Base-by-base conservation (phyloP, 768 basidiomycete genomes). In the Amanita subjunquillea region DNA sequence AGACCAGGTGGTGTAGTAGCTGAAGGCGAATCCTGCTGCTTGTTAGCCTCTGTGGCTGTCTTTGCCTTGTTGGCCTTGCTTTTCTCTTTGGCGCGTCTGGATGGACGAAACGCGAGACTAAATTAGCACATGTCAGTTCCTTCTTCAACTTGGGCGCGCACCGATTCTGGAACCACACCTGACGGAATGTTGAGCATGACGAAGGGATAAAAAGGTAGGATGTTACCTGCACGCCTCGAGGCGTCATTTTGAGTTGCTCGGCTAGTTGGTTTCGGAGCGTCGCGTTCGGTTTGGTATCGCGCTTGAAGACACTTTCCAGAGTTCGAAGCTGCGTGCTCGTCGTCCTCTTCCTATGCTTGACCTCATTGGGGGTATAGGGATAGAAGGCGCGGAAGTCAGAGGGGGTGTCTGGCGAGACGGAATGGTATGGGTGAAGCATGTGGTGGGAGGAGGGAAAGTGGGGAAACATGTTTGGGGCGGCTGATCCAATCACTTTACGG, bases 151-250 rank as follows among this genome's bases (percentile, higher is more conserved):
- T 27, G 54, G 32, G 45, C 44, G 61, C 63, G 52, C 60, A 87
- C 84, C 88, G 75, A 65, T 92, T 92, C 69, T 92, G 89, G 66
- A 91, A 91, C 89, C 88, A 90, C 23, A 91, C 94, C 81, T 95
- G 50, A 48, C 37, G 45, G 54, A 20, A 51, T 29, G 6, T n/a
- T 27, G 42, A 53, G 51, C 23, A 37, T 25, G 7, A 25, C 23
- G 39, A 22, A 44, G 39, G 27, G 41, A 20, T 39, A 34, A 12
- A 27, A 42, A 50, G 32, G 54, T 13, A 47, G 55, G 47, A 39
- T 79, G 74, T 45, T 53, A 95, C 94, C 78, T 98, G 94, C 2
- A 98, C 89, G n/a, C 91, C 91, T 55, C 94, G 74, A 20, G 91
- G 82, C 8, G 89, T 87, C 94, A 98, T 98, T 56, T 83, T 84